Evolutionary conservation across 192 early-diverging fungal species (phyloP).

Genomic region (Borealophlyctis nickersoniae): DNA sequence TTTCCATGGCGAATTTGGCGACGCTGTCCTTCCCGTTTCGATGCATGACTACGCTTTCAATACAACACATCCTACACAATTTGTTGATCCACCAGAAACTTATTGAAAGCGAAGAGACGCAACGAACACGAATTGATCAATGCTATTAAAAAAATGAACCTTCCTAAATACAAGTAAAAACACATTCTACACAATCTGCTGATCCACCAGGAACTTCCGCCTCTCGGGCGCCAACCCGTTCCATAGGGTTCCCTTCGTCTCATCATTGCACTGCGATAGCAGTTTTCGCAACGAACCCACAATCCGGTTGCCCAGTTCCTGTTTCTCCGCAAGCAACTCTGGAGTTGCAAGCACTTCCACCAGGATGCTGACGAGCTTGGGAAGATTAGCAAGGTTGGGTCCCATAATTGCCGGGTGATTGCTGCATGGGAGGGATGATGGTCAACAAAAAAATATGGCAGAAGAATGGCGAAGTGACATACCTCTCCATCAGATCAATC

Average conservation of each 20-base stretch:
- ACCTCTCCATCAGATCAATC: slow-evolving; percentile 22
- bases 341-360: slow-evolving; percentile 53
- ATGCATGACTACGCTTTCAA: too few relatives aligned
- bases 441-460: neutral
- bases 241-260: slow-evolving; percentile 10
- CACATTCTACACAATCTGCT: slow-evolving; percentile 20
- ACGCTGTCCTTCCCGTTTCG: too few relatives aligned
- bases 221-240: slow-evolving; percentile 8
- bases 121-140: too few relatives aligned
- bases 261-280: neutral
- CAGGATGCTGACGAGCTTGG: slow-evolving; percentile 57
- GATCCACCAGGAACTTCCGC: slow-evolving; percentile 7
- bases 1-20: too few relatives aligned
- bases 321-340: slow-evolving; percentile 8
- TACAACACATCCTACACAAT: too few relatives aligned
- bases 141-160: too few relatives aligned
- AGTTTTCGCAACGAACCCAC: slow-evolving; percentile 1
- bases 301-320: neutral
- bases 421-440: slow-evolving; percentile 28
- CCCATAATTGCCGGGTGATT: slow-evolving; percentile 64
- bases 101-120: too few relatives aligned
- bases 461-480: neutral
- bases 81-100: too few relatives aligned
- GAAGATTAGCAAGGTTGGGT: slow-evolving; percentile 58
- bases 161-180: too few relatives aligned